phyloP scores from a whole-genome alignment of 2,329 filamentous ascomycete species.

The Microsporum canis region DNA sequence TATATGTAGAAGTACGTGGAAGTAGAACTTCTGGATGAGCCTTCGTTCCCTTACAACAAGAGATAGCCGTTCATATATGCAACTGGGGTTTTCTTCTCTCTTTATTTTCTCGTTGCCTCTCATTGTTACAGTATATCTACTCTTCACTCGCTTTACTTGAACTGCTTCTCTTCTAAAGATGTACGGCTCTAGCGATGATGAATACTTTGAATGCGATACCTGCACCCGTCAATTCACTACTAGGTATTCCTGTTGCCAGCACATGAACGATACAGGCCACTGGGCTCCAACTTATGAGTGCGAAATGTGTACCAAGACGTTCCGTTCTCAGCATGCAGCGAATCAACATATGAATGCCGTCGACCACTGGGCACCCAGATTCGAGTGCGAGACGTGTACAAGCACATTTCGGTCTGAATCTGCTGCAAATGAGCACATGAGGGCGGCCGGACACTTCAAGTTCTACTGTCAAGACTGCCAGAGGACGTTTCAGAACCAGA shows the following conservation, averaged over 20 bases:
- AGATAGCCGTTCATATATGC: too few species aligned
- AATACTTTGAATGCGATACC: neutral
- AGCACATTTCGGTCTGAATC: slow-evolving; percentile 15
- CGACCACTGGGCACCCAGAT: slow-evolving; percentile 20
- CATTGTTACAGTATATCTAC: too few species aligned
- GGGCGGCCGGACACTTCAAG: slow-evolving; percentile 12
- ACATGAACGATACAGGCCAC: neutral
- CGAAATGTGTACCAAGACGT: slow-evolving; percentile 9
- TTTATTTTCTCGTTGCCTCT: too few species aligned
- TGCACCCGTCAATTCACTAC: neutral
- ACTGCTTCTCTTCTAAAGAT: neutral
- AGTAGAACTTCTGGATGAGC: too few species aligned
- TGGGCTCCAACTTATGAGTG: neutral
- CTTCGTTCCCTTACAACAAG: too few species aligned
- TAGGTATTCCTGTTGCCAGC: neutral
- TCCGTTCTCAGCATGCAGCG: slow-evolving; percentile 17
- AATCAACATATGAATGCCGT: slow-evolving; percentile 25
- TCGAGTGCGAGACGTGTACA: slow-evolving; percentile 21
- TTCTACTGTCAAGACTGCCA: slow-evolving; percentile 25
- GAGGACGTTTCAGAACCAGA: slow-evolving; percentile 22
- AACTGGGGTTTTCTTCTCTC: too few species aligned
- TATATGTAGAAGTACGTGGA: too few species aligned
- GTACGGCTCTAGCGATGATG: neutral
- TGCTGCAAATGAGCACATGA: neutral
- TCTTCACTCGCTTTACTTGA: neutral